Evolutionary conservation across 345 rosid genomes (phyloP), one percentile per base, ranked within the genome.

Genomic region (Salix exigua): DNA sequence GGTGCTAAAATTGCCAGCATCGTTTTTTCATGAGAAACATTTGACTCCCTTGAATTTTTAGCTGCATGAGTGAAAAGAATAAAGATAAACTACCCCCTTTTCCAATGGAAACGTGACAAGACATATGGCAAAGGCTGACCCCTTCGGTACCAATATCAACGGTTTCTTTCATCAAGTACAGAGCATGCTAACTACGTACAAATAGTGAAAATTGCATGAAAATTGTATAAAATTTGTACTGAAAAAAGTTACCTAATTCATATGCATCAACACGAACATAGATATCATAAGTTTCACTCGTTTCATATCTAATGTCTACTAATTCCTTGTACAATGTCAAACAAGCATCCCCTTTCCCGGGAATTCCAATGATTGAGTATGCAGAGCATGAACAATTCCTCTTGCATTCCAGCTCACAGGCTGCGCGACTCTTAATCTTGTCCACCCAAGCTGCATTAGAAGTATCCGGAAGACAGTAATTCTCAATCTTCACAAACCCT

Each of bases 201-300:
- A 30, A 30, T 30, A 30, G 31, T 30, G 31, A 30, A 30, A 30
- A 30, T 30, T 30, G 31, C 31, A 30, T 30, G 31, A 30, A 30
- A 30, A 30, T 30, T 30, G 31, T 30, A 30, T 0, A 30, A 30
- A 30, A 30, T 30, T 30, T 30, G 31, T 3, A 30, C 0, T 30
- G 31, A 30, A 30, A 30, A 48, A 48, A 0, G 53, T 2, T 66
- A 75, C 77, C 77, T 75, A 75, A 44, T 50, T 75, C 77, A 50
- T 62, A 50, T 66, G 71, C 77, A 48, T 71, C 65, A 25, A 75
- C 77, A 21, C 71, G 51, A n/a, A 75, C 50, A 30, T 50, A 66
- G 0, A 75, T 25, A 66, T 75, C 77, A 33, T 75, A 31, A 71
- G 53, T 71, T 7, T 9, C 35, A 1, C 67, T 63, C n/a, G 3